These are phyloP conservation scores for Calocybe gangraenosa DNA, from an alignment of 768 basidiomycete species.

Conservation along the genomic window DNA sequence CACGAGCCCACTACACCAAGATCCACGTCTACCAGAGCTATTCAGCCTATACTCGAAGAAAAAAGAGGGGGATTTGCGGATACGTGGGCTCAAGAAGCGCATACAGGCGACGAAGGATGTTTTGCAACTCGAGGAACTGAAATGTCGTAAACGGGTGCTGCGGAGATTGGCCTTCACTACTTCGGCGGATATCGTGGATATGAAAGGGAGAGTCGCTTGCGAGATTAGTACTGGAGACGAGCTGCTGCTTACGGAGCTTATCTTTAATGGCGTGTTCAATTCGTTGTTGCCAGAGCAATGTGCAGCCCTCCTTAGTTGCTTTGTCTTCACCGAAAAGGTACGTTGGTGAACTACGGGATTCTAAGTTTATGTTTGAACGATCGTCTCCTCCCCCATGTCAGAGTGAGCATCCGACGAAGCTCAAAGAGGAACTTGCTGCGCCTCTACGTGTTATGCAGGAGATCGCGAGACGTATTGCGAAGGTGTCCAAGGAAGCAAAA, in stretches of 20 bases:
- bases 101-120: slow-evolving; percentile 91
- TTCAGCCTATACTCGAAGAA: slow-evolving; percentile 82
- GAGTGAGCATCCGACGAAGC: slow-evolving; percentile 82
- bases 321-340: slow-evolving; percentile 97
- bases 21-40: slow-evolving; percentile 72
- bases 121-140: slow-evolving; percentile 94
- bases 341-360: background rate
- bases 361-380: background rate
- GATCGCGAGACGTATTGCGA: slow-evolving; percentile 92
- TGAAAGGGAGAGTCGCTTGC: slow-evolving; percentile 97
- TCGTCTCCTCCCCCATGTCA: slow-evolving; percentile 28
- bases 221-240: slow-evolving; percentile 99
- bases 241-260: slow-evolving; percentile 89
- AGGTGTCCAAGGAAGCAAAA: slow-evolving; percentile 92
- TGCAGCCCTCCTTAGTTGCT: slow-evolving; percentile 92
- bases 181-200: slow-evolving; percentile 88
- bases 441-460: slow-evolving; percentile 96
- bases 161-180: slow-evolving; percentile 90
- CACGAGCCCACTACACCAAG: slow-evolving; percentile 72
- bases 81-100: slow-evolving; percentile 77
- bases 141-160: slow-evolving; percentile 90
- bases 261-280: slow-evolving; percentile 98
- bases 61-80: slow-evolving; percentile 60
- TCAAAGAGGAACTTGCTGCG: slow-evolving; percentile 91
- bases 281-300: slow-evolving; percentile 85